These are phyloP conservation scores for Russula sp. DNA, from an alignment of 768 basidiomycete species.

Conservation along the genomic window DNA sequence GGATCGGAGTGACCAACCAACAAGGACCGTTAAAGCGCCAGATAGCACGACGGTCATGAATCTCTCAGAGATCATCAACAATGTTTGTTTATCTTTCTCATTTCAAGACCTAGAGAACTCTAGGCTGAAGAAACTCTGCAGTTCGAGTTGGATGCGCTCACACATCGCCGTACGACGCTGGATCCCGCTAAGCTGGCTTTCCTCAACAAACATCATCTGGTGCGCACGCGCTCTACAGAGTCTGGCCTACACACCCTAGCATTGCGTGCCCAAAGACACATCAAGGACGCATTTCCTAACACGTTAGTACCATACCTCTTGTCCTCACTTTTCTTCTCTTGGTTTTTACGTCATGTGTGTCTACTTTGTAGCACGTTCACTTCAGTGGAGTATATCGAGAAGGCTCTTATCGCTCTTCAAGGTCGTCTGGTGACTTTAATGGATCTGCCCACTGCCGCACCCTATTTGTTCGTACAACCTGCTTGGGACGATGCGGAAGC, in stretches of 20 bases:
- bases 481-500: conserved; percentile 56
- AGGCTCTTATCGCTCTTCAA: conserved; percentile 43
- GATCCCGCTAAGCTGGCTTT: conserved; percentile 78
- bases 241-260: conserved; percentile 55
- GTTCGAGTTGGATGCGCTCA: conserved; percentile 77
- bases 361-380: conserved; percentile 8
- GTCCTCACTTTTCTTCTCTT: not conserved
- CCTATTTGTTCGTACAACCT: conserved; percentile 79
- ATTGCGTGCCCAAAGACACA: conserved; percentile 47
- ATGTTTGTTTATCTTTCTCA: conserved; percentile 41
- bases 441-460: conserved; percentile 65
- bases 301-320: conserved; percentile 44
- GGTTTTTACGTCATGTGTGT: not conserved
- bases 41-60: conserved; percentile 65
- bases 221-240: conserved; percentile 49
- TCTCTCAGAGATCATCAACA: conserved; percentile 59
- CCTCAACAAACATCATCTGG: conserved; percentile 84
- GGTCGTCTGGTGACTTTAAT: conserved; percentile 66
- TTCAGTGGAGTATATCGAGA: conserved; percentile 21
- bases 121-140: conserved; percentile 34
- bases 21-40: conserved; percentile 43
- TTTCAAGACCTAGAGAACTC: conserved; percentile 1
- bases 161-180: conserved; percentile 79
- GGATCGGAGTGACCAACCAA: conserved; percentile 32
- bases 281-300: conserved; percentile 57